A percentile compares a stretch with the other conserved stretches of the same genome.
These are phyloP conservation scores for Pythium brassicae DNA, from an alignment of 352 stramenopile genomes.

Conservation along the genomic window DNA sequence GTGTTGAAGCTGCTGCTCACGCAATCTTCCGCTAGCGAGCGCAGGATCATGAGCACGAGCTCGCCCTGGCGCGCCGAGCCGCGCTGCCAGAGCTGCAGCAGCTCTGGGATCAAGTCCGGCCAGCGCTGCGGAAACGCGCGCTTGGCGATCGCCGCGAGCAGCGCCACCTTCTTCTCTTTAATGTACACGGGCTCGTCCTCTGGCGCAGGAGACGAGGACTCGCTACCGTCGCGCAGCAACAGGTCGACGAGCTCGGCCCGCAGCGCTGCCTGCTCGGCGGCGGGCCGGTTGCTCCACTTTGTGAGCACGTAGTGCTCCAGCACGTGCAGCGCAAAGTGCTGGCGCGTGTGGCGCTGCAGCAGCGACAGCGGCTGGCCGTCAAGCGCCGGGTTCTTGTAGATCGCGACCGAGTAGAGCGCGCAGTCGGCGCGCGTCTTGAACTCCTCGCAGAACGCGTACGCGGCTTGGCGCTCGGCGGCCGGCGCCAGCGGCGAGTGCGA, in stretches of 20 bases:
- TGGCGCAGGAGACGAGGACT: too few relatives aligned
- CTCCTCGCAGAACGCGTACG: constrained; percentile 71
- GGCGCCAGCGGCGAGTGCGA: constrained; percentile 58
- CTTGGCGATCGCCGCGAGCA: constrained; percentile 72
- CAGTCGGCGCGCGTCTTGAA: constrained; percentile 73
- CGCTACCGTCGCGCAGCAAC: constrained; percentile 21
- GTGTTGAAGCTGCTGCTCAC: constrained; percentile 79
- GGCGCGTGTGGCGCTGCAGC: constrained; percentile 43
- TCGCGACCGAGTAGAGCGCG: constrained; percentile 64
- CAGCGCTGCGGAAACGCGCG: constrained; percentile 81
- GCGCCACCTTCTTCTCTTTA: constrained; percentile 73
- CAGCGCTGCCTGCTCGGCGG: constrained; percentile 39
- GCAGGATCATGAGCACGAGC: constrained; percentile 65
- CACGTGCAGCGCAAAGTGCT: constrained; percentile 79
- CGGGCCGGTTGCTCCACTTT: constrained; percentile 41
- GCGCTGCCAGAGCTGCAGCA: constrained; percentile 58
- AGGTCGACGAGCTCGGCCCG: constrained; percentile 56
- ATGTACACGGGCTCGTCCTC: constrained; percentile 55
- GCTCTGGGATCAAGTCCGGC: constrained; percentile 56
- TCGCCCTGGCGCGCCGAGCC: constrained; percentile 47
- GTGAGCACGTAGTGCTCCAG: constrained; percentile 68
- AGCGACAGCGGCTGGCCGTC: constrained; percentile 11
- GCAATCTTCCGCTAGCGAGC: constrained; percentile 75
- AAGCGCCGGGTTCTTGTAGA: constrained; percentile 51
- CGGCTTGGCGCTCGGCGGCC: constrained; percentile 35